phyloP scores from a whole-genome alignment of 2,329 filamentous ascomycete species.

The Trichoderma hamatum region DNA sequence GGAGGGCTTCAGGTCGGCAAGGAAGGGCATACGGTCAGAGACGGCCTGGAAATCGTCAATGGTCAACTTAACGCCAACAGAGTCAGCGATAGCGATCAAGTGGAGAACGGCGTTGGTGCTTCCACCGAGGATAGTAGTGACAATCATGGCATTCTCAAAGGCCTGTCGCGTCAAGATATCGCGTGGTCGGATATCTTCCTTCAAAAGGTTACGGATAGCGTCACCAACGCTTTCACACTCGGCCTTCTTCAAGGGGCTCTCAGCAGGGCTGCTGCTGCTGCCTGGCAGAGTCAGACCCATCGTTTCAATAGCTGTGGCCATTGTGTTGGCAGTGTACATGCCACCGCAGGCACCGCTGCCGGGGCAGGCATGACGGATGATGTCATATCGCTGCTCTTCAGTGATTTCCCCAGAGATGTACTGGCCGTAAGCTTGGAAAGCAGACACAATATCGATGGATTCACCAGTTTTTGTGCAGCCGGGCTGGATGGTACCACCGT shows the following conservation, averaged over 20 bases:
- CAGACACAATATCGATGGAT: constrained; percentile 90
- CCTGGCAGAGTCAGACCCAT: constrained; percentile 88
- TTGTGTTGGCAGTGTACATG: constrained; percentile 94
- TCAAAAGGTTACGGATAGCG: constrained; percentile 74
- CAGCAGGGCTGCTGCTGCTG: constrained; percentile 78
- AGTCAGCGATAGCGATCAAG: constrained; percentile 80
- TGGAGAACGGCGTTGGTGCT: constrained; percentile 87
- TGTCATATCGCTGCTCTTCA: constrained; percentile 90
- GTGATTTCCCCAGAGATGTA: constrained; percentile 90
- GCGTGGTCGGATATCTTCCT: constrained; percentile 74
- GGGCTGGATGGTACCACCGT: constrained; percentile 91
- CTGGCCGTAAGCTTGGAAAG: constrained; percentile 96
- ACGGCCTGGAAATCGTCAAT: constrained; percentile 86
- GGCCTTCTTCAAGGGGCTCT: constrained; percentile 68
- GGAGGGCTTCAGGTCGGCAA: constrained; percentile 82
- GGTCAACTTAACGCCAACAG: constrained; percentile 78
- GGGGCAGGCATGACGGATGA: constrained; percentile 84
- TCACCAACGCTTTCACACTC: constrained; percentile 74
- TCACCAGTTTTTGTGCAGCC: constrained; percentile 79
- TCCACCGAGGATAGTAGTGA: constrained; percentile 80
- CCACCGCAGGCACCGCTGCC: constrained; percentile 71
- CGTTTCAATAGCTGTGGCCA: constrained; percentile 88
- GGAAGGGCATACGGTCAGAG: constrained; percentile 76
- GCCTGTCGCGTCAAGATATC: constrained; percentile 80
- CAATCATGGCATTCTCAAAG: constrained; percentile 83